These are phyloP conservation scores for Neoboletus magnificus DNA, from an alignment of 768 basidiomycete genomes.

Conservation along the genomic window DNA sequence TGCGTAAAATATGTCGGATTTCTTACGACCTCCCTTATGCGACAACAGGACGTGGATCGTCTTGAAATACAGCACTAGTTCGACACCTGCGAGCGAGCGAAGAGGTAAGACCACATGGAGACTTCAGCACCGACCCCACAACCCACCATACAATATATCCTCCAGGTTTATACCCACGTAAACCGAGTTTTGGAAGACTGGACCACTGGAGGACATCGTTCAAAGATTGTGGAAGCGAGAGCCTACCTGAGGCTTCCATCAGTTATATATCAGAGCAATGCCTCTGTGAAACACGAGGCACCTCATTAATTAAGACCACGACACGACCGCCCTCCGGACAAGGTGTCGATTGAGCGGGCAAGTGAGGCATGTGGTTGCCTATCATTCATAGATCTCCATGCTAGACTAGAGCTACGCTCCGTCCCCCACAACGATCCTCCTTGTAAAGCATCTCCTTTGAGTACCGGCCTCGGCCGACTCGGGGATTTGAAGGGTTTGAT, in stretches of 20 bases:
- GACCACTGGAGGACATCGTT: constrained; percentile 18
- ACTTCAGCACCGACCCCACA: too few relatives aligned
- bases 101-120: not conserved
- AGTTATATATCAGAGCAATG: constrained; percentile 7
- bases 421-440: not conserved
- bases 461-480: not conserved
- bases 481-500: too few relatives aligned
- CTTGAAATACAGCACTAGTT: constrained; percentile 25
- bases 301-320: not conserved
- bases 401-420: not conserved
- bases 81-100: constrained; percentile 13
- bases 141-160: constrained; percentile 26
- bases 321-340: not conserved
- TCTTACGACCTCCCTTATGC: not conserved
- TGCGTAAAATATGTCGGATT: constrained; percentile 20
- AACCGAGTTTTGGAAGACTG: constrained; percentile 20
- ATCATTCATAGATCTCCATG: not conserved
- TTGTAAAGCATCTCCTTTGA: not conserved
- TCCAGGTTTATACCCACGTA: constrained; percentile 26
- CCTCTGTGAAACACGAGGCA: not conserved
- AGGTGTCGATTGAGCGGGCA: not conserved
- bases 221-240: not conserved
- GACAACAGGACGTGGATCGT: constrained; percentile 21
- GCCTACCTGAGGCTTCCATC: not conserved
- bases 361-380: not conserved